A percentile compares a stretch with the other conserved stretches of the same genome.
phyloP scores from a whole-genome alignment of 1,139 yeast species.

The Yarrowia galli region DNA sequence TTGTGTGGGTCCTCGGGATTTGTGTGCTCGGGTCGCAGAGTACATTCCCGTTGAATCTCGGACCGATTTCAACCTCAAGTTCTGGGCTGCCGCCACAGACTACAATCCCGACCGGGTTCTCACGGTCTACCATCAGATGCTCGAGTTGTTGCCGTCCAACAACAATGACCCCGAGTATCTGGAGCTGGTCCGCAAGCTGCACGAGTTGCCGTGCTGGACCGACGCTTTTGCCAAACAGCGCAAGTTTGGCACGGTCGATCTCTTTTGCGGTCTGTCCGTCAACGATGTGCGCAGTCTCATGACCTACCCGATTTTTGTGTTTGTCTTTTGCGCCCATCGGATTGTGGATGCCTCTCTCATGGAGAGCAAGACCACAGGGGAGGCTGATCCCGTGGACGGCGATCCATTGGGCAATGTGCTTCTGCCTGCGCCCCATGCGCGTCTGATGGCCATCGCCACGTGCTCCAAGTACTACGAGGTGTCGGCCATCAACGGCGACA shows the following conservation, averaged over 20 bases:
- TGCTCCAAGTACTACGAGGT: slow-evolving; percentile 37
- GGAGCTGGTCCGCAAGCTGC: slow-evolving; percentile 25
- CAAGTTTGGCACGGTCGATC: slow-evolving; percentile 25
- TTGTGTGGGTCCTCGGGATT: slow-evolving; percentile 21
- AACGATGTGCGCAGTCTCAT: slow-evolving; percentile 26
- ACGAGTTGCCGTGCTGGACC: slow-evolving; percentile 33
- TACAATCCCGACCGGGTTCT: slow-evolving; percentile 27
- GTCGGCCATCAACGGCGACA: slow-evolving; percentile 26
- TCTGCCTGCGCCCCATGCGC: slow-evolving; percentile 18
- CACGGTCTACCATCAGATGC: slow-evolving; percentile 34
- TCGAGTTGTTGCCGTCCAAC: neutral
- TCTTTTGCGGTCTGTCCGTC: slow-evolving; percentile 28
- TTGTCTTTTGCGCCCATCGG: slow-evolving; percentile 25
- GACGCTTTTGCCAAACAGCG: slow-evolving; percentile 34
- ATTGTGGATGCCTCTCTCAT: slow-evolving; percentile 18
- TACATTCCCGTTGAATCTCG: slow-evolving; percentile 20
- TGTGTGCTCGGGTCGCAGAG: slow-evolving; percentile 27
- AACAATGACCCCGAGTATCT: slow-evolving; percentile 19
- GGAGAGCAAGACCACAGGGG: slow-evolving; percentile 22
- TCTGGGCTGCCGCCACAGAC: slow-evolving; percentile 32
- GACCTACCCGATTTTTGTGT: slow-evolving; percentile 32
- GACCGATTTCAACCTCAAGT: slow-evolving; percentile 19
- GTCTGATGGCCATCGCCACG: slow-evolving; percentile 26
- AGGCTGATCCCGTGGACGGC: slow-evolving; percentile 27
- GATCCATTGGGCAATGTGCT: slow-evolving; percentile 29